Evolutionary conservation across 2,329 filamentous ascomycete species (phyloP), one percentile per base, ranked within the genome.

Genomic region (Malbranchea cinnamomea): DNA sequence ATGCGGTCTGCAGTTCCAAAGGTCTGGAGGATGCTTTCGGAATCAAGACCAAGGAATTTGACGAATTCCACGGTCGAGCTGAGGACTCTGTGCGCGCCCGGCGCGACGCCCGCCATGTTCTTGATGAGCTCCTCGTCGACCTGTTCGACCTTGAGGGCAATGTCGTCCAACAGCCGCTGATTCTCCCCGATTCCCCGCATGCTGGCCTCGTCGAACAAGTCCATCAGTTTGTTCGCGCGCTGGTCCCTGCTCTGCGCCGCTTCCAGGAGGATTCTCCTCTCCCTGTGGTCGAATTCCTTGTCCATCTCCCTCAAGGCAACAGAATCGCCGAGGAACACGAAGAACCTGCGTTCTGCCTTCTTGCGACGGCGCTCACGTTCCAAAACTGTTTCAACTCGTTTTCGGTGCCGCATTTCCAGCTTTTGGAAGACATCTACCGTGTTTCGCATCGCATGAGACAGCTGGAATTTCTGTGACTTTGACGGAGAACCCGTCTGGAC

Each of bases 301-400:
- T 61, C 56, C 6, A 70, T 44, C 16, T 52, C 50, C 42, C 64
- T 68, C 39, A 71, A 54, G 24, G 59, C 59, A 4, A 50, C 44
- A 12, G 63, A 62, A 39, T 70, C 61, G 13, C 65, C 65, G 26
- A 60, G 54, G 30, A 64, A 60, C 14, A 67, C 64, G 18, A 61
- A 56, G 13, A 60, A 65, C 34, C 60, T 59, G 28, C 63, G 53
- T 38, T 70, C 64, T 0, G 66, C 63, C 40, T 59, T 63, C 47
- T 69, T 70, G 30, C 67, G 61, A 10, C 65, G 54, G 26, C 57
- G 59, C 41, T 71, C 67, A 23, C 65, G 60, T 37, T 70, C 66
- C 11, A 67, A 45, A 4, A 65, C 57, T 20, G 63, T 57, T 17
- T 61, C 54, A 2, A 62, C 56, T 8, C 65, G 54, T 34, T 62